These are phyloP conservation scores for Nematodospora valgi DNA, from an alignment of 805 yeast species.

Conservation along the genomic window DNA sequence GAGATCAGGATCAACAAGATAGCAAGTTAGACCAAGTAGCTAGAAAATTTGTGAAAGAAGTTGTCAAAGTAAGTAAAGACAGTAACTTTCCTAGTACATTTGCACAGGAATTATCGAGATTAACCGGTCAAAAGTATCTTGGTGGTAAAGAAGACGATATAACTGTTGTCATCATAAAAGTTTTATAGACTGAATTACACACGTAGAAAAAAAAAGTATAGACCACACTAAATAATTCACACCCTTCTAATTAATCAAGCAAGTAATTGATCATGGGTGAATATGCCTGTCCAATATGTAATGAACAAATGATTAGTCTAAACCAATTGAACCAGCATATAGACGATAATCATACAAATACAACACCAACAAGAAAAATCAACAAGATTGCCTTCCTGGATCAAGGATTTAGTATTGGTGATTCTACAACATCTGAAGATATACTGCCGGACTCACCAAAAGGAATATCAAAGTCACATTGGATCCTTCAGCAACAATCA, in stretches of 20 bases:
- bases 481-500: conserved; percentile 48
- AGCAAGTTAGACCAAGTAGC: conserved; percentile 46
- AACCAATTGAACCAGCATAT: conserved; percentile 63
- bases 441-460: conserved; percentile 2
- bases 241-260: conserved; percentile 1
- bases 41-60: conserved; percentile 57
- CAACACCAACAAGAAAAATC: conserved; percentile 30
- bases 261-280: conserved; percentile 2
- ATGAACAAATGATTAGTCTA: conserved; percentile 52
- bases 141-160: conserved; percentile 98
- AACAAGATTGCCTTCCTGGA: conserved; percentile 52
- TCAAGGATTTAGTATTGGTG: conserved; percentile 32
- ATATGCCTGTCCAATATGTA: conserved; percentile 66
- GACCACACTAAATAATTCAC: conserved; percentile 3
- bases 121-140: conserved; percentile 64
- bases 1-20: conserved; percentile 40
- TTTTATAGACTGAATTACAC: conserved; percentile 20
- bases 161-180: conserved; percentile 73
- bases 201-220: neutral
- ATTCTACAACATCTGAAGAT: conserved; percentile 10
- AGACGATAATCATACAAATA: conserved; percentile 54
- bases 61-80: conserved; percentile 68
- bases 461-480: conserved; percentile 48
- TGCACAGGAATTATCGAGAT: conserved; percentile 67
- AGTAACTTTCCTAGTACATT: conserved; percentile 78